Conservation (phyloP, 2,329 filamentous ascomycete genomes). For the Reticulascus tulasneorum region DNA sequence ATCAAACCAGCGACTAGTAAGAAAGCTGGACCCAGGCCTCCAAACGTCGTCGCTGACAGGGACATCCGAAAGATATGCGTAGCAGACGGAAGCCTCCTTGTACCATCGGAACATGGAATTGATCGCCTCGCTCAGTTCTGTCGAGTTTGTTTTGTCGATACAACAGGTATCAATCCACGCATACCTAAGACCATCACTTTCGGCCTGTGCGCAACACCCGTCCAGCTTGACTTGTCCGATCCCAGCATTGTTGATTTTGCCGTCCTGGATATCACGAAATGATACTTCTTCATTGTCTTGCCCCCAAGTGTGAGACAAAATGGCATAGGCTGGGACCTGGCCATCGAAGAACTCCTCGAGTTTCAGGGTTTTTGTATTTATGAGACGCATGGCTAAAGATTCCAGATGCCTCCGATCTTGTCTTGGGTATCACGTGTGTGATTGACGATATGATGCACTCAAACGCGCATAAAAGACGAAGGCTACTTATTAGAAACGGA, state of each 20-base stretch:
- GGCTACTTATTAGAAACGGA: too few relatives aligned
- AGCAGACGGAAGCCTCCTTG: constrained; percentile 13
- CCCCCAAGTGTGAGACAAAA: constrained; percentile 23
- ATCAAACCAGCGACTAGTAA: constrained; percentile 16
- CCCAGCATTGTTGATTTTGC: constrained; percentile 10
- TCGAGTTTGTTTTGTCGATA: constrained; percentile 21
- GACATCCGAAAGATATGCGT: constrained; percentile 16
- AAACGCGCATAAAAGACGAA: too few relatives aligned
- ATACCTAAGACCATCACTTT: constrained; percentile 12
- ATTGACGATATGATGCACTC: too few relatives aligned
- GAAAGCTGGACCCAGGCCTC: constrained; percentile 6
- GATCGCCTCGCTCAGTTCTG: constrained; percentile 19
- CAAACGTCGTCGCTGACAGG: background rate
- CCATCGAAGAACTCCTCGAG: constrained; percentile 20
- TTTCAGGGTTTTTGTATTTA: constrained; percentile 17
- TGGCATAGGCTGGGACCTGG: constrained; percentile 19
- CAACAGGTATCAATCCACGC: constrained; percentile 22
- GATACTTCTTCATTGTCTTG: constrained; percentile 19
- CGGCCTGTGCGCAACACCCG: too few relatives aligned
- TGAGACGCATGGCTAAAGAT: constrained; percentile 24
- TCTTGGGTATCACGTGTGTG: too few relatives aligned
- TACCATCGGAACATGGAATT: constrained; percentile 20
- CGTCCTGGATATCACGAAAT: constrained; percentile 16
- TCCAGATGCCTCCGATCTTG: too few relatives aligned
- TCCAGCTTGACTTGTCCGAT: constrained; percentile 5